Base-by-base conservation (phyloP, 495 filamentous ascomycete species). In the Hypoxylon perforatum region DNA sequence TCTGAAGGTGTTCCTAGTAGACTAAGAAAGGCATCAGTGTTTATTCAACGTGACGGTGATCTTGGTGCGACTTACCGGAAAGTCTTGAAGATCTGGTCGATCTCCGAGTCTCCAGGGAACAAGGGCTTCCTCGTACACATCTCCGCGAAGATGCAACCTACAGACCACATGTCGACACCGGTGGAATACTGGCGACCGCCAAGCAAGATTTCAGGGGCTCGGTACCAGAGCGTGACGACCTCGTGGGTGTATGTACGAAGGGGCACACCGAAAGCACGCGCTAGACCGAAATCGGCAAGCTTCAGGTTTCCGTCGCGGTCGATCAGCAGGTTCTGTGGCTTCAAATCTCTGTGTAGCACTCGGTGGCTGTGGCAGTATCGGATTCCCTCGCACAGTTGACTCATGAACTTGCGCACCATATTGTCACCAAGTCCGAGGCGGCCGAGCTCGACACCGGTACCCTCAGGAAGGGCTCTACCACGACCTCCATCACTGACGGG, bases 81-180 rank as follows among this genome's bases (percentile, higher is more conserved):
- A 69, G 98, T 99, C 80, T 97, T 98, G 84, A 98, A 98, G 70
- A 99, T 98, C 81, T 99, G 96, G 70, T 99, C 95, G 78, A 99
- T 98, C 76, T 99, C 95, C 1, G 93, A 97, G 76, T 99, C 96
- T 36, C 95, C 95, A 22, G 95, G 95, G 84, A 99, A 98, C 11
- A 98, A 81, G 5, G 95, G 94, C 79, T 97, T 98, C 71, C 93
- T 90, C 14, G 96, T 99, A 83, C 93, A 97, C 96, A 99, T 98
- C 79, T 99, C 95, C 12, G 96, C 95, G 77, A 99, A 99, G 78
- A 99, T 99, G 75, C 95, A 97, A 41, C 95, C 95, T 51, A 94
- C 88, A 28, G 93, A 97, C 95, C 95, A 99, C 96, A 99, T 98
- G 76, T 99, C 95, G 41, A 99, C 94, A 63, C 96, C 95, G 45